Evolutionary conservation across 1,284 basidiomycete genomes (phyloP).

Genomic region (Stereum hirsutum): DNA sequence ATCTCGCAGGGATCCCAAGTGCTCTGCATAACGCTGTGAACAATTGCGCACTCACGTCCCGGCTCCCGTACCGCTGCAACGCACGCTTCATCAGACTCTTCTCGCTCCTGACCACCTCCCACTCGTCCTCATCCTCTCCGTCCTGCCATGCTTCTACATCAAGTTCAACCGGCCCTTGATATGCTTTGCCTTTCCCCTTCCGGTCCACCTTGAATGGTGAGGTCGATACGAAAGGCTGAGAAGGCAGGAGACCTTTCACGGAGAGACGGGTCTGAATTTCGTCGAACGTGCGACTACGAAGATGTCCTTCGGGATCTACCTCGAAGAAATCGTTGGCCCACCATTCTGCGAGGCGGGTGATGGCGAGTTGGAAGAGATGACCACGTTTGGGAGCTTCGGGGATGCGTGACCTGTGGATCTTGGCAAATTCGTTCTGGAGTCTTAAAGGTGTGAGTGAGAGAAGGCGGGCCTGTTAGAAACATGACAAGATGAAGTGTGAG

Average conservation of each 20-base stretch:
- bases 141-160: no score
- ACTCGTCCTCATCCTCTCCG: constrained; percentile 41
- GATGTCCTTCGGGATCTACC: constrained; percentile 51
- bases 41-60: constrained; percentile 85
- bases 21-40: constrained; percentile 89
- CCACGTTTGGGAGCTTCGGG: constrained; percentile 76
- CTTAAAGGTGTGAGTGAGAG: constrained; percentile 76
- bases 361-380: constrained; percentile 75
- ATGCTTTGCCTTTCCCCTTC: constrained; percentile 22
- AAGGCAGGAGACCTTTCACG: constrained; percentile 17
- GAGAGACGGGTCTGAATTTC: constrained; percentile 45
- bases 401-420: constrained; percentile 76
- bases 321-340: constrained; percentile 74
- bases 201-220: no score
- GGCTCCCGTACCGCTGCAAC: constrained; percentile 70
- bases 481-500: no score
- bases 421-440: constrained; percentile 69
- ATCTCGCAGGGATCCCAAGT: constrained; percentile 78
- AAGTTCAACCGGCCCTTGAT: constrained; percentile 12
- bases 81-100: constrained; percentile 90
- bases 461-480: constrained; percentile 59
- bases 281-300: constrained; percentile 69
- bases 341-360: constrained; percentile 72
- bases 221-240: not conserved
- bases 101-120: constrained; percentile 64